Evolutionary conservation across 805 yeast genomes (phyloP).

Genomic region (Teunomyces panamensis): DNA sequence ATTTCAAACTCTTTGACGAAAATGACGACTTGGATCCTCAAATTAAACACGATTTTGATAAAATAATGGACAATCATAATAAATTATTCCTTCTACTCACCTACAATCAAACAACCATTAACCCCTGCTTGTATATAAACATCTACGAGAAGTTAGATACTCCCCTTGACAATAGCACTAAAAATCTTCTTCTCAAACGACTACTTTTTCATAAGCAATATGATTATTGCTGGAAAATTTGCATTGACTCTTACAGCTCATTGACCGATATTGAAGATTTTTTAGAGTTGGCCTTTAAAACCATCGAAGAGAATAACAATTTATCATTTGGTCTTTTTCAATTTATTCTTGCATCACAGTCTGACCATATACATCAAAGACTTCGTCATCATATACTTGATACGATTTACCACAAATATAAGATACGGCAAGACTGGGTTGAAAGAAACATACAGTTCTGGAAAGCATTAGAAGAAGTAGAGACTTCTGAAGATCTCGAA

Average conservation of each 20-base stretch:
- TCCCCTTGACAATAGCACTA: conserved; percentile 17
- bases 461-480: conserved; percentile 5
- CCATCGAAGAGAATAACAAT: conserved; percentile 17
- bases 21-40: conserved; percentile 10
- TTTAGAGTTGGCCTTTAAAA: conserved; percentile 23
- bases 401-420: conserved; percentile 10
- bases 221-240: conserved; percentile 28
- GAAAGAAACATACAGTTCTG: conserved; percentile 3
- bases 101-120: conserved; percentile 30
- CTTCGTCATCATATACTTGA: conserved; percentile 13
- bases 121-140: conserved; percentile 24
- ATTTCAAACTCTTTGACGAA: background rate
- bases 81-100: conserved; percentile 27
- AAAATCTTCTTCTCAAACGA: conserved; percentile 22
- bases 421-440: conserved; percentile 6
- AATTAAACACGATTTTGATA: conserved; percentile 16
- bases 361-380: conserved; percentile 2
- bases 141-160: conserved; percentile 15
- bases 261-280: conserved; percentile 38
- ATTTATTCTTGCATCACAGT: conserved; percentile 21
- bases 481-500: conserved; percentile 3
- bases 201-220: conserved; percentile 32
- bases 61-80: conserved; percentile 27
- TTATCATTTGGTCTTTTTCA: conserved; percentile 24
- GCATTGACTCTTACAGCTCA: conserved; percentile 23